Base-by-base conservation (phyloP, 1,139 yeast species). In the Saccharomyces hybrid region DNA sequence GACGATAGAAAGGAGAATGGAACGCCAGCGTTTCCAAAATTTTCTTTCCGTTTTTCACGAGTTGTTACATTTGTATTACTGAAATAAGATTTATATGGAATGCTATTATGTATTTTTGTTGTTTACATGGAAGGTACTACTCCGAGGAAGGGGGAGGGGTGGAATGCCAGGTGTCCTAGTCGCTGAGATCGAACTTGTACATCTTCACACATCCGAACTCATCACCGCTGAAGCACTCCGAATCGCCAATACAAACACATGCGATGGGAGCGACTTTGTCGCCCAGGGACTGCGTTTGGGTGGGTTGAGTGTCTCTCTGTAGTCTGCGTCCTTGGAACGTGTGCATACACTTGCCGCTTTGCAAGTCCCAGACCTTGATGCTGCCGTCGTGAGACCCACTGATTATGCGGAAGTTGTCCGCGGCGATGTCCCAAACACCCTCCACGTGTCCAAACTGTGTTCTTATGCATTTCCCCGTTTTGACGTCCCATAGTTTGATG, bases 391-490 rank as follows among this genome's bases (percentile, higher is more conserved):
- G 97, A 1, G 97, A 93, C 2, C 97, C 98, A 66, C 95, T 84
- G 16, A 91, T 88, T 49, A 93, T 87, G 61, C 99, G 78, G 76
- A 93, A 93, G 48, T 93, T 90, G 73, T 93, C 98, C 0, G 97
- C 95, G 16, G 93, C 89, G 57, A 93, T 86, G 47, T 93, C 88
- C 97, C 98, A 91, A 20, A 93, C 96, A 20, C 98, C 98, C 71
- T 93, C 98, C 54, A 91, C 89, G 67, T 93, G 99, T 5, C 99
- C 99, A 73, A 91, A 91, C 69, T 93, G 91, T 0, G 99, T 91
- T 56, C 97, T 78, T 20, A 89, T 82, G 66, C 98, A 91, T 69
- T 82, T 82, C 3, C 97, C 97, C 0, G 95, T 81, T 59, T 78
- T 77, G 38, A 90, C 85, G 63, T 90, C 95, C 98, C 98, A 93